A percentile compares a stretch with the other conserved stretches of the same genome.
Conservation (phyloP, 164 flowering plant species). For the Stephania japonica region DNA sequence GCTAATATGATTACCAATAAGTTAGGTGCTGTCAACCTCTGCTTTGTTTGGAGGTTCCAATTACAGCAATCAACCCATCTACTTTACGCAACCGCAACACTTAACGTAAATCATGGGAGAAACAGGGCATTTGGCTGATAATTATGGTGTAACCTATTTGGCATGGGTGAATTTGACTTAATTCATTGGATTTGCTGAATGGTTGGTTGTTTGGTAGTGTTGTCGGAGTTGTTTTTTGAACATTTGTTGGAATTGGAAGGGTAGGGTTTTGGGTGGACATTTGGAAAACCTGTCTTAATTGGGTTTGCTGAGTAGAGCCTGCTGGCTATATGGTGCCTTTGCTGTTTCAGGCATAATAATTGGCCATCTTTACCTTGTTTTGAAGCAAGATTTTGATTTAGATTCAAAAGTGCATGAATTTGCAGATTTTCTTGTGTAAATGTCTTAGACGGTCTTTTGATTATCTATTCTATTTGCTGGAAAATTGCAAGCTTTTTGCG, state of each 20-base stretch:
- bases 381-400: neutral
- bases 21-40: too few species aligned
- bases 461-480: neutral
- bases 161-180: neutral
- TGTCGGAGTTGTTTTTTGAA: neutral
- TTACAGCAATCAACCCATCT: too few species aligned
- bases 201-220: neutral
- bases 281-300: neutral
- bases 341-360: neutral
- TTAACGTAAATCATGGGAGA: too few species aligned
- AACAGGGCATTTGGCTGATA: neutral
- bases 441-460: neutral
- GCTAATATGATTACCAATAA: too few species aligned
- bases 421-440: neutral
- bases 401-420: neutral
- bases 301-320: neutral
- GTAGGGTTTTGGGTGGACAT: neutral
- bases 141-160: neutral
- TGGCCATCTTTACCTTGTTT: neutral
- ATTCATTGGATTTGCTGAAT: neutral
- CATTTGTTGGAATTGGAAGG: neutral
- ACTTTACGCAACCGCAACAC: neutral
- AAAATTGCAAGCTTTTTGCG: neutral
- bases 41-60: too few species aligned
- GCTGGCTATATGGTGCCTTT: neutral